Percentiles rank a stretch among this genome's conserved stretches.
Evolutionary conservation across 345 rosid species (phyloP).

Genomic region (Litchi chinensis): DNA sequence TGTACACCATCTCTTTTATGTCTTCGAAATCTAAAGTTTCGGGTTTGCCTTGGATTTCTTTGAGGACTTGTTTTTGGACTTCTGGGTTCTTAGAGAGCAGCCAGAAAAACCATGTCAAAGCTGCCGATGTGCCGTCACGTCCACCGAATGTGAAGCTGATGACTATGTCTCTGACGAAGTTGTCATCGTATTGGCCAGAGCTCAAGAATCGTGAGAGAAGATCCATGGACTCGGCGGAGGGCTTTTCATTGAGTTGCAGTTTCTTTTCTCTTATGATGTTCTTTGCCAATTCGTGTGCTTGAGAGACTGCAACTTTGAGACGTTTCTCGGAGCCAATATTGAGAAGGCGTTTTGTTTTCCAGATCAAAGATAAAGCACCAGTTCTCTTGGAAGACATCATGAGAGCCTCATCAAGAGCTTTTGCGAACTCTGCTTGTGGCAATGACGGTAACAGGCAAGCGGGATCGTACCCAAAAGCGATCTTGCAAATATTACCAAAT

Average conservation of each 20-base stretch:
- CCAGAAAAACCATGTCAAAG: slow-evolving; percentile 80
- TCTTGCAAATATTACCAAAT: slow-evolving; percentile 70
- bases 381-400: slow-evolving; percentile 41
- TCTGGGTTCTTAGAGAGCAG: slow-evolving; percentile 44
- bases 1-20: slow-evolving; percentile 57
- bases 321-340: slow-evolving; percentile 51
- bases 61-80: slow-evolving; percentile 36
- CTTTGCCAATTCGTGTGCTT: slow-evolving; percentile 51
- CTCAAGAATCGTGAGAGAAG: slow-evolving; percentile 43
- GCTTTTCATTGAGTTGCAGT: slow-evolving; percentile 22
- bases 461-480: slow-evolving; percentile 74
- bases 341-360: slow-evolving; percentile 52
- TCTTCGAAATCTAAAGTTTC: slow-evolving; percentile 30
- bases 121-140: slow-evolving; percentile 76
- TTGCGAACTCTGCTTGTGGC: slow-evolving; percentile 39
- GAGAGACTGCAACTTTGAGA: slow-evolving; percentile 34
- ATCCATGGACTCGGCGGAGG: slow-evolving; percentile 29
- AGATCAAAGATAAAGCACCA: slow-evolving; percentile 26
- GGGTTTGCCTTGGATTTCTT: slow-evolving; percentile 42
- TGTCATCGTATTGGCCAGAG: slow-evolving; percentile 54
- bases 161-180: slow-evolving; percentile 50
- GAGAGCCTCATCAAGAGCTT: slow-evolving; percentile 51
- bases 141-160: slow-evolving; percentile 70
- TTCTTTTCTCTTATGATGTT: slow-evolving; percentile 55
- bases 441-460: slow-evolving; percentile 51